These are phyloP conservation scores for Ceratocystis smalleyi DNA, from an alignment of 2,329 filamentous ascomycete species.

Conservation along the genomic window DNA sequence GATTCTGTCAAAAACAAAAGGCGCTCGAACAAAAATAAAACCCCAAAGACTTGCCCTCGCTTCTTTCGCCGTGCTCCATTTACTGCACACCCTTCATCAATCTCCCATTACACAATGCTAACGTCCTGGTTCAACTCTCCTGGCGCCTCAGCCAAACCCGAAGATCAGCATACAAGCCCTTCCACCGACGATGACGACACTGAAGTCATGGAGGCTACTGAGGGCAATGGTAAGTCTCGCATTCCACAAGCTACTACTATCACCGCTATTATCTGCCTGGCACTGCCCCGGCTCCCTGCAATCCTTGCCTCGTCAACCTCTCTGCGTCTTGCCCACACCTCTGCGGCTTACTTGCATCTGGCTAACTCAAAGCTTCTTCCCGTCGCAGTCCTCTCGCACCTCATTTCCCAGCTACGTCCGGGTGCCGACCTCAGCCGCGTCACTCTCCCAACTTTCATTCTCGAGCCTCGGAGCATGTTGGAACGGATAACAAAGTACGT, in stretches of 20 bases:
- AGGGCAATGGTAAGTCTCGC: conserved; percentile 65
- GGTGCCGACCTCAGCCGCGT: conserved; percentile 91
- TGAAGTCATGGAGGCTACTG: conserved; percentile 71
- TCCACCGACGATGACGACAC: conserved; percentile 48
- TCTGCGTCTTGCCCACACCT: neutral
- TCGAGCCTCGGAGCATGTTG: conserved; percentile 94
- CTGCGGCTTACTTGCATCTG: neutral
- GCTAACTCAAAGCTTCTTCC: neutral
- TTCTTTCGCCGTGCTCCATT: neutral
- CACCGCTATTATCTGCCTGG: neutral
- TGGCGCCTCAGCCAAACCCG: conserved; percentile 22
- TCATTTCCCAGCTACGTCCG: conserved; percentile 90
- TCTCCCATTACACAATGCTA: conserved; percentile 24
- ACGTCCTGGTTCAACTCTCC: conserved; percentile 25
- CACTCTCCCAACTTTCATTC: conserved; percentile 89
- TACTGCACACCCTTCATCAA: neutral
- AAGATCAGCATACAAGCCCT: conserved; percentile 36
- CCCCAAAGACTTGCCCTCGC: neutral
- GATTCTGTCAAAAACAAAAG: neutral
- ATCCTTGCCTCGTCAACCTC: neutral
- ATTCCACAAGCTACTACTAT: neutral
- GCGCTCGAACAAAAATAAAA: too few species aligned
- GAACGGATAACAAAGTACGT: conserved; percentile 93
- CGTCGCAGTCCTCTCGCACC: conserved; percentile 69
- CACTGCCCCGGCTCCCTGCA: neutral